Percentiles rank a stretch among this genome's conserved stretches.
phyloP scores from a whole-genome alignment of 176 grass and related monocot genomes.

The Guadua angustifolia region DNA sequence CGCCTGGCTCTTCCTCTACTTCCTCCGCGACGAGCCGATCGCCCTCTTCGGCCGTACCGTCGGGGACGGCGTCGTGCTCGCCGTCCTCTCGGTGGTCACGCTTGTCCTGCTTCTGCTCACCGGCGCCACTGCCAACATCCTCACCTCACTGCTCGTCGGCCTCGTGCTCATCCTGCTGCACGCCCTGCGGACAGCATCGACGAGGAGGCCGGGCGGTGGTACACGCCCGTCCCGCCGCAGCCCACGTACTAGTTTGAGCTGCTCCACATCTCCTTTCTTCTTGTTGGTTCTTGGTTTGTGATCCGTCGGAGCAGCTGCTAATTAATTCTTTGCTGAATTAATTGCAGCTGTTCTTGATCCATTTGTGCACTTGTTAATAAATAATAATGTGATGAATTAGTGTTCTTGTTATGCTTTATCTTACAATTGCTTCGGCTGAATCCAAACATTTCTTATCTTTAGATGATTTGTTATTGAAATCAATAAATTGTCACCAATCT shows the following conservation, averaged over 20 bases:
- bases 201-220: constrained; percentile 65
- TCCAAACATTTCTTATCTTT: not conserved
- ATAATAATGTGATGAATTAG: constrained; percentile 25
- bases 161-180: constrained; percentile 59
- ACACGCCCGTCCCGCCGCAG: constrained; percentile 45
- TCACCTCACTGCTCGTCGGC: constrained; percentile 64
- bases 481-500: not conserved
- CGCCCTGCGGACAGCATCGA: constrained; percentile 54
- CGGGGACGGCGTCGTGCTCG: constrained; percentile 51
- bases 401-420: not conserved
- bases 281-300: constrained; percentile 15
- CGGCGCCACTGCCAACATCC: constrained; percentile 61
- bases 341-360: constrained; percentile 20
- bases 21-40: constrained; percentile 70
- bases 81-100: constrained; percentile 56
- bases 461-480: not conserved
- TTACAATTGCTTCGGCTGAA: not conserved
- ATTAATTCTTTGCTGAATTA: constrained; percentile 9
- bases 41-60: constrained; percentile 48
- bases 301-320: not conserved
- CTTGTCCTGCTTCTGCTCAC: constrained; percentile 72
- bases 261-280: not conserved
- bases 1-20: constrained; percentile 85
- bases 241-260: constrained; percentile 30
- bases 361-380: constrained; percentile 13